These are phyloP conservation scores for Carex kokanica DNA, from an alignment of 176 grass and related monocot genomes.

Conservation along the genomic window DNA sequence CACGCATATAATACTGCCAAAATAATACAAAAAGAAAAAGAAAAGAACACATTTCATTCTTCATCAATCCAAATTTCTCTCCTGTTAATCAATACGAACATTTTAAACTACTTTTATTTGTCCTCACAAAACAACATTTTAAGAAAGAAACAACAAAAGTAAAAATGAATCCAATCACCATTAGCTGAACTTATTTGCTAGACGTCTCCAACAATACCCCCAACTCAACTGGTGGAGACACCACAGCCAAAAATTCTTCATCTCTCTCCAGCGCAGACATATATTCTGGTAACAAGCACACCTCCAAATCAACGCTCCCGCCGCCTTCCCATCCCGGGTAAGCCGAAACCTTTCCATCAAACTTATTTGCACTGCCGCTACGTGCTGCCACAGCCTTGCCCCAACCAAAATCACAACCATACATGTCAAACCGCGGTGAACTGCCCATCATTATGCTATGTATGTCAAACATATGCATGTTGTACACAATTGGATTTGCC, in stretches of 20 bases:
- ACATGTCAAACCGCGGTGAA: constrained; percentile 67
- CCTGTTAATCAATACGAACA: neutral
- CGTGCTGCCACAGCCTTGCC: constrained; percentile 45
- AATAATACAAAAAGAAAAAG: too few relatives aligned
- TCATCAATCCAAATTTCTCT: neutral
- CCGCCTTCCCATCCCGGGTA: constrained; percentile 44
- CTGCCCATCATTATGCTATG: constrained; percentile 40
- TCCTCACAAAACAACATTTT: neutral
- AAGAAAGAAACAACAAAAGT: neutral
- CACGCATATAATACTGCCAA: too few relatives aligned
- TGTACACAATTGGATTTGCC: constrained; percentile 29
- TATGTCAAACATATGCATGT: constrained; percentile 13
- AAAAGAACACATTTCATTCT: too few relatives aligned
- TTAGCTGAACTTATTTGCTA: neutral
- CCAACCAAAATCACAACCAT: constrained; percentile 70
- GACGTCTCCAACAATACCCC: neutral
- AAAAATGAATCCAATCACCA: neutral
- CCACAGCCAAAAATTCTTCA: constrained; percentile 47
- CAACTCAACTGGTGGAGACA: constrained; percentile 16
- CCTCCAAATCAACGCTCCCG: constrained; percentile 49
- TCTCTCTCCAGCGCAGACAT: constrained; percentile 53
- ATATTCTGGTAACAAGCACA: constrained; percentile 36
- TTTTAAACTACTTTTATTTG: neutral
- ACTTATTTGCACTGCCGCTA: constrained; percentile 60
- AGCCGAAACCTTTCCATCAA: constrained; percentile 45